phyloP scores from a whole-genome alignment of 2,329 filamentous ascomycete species.

The Neopestalotiopsis rosae region DNA sequence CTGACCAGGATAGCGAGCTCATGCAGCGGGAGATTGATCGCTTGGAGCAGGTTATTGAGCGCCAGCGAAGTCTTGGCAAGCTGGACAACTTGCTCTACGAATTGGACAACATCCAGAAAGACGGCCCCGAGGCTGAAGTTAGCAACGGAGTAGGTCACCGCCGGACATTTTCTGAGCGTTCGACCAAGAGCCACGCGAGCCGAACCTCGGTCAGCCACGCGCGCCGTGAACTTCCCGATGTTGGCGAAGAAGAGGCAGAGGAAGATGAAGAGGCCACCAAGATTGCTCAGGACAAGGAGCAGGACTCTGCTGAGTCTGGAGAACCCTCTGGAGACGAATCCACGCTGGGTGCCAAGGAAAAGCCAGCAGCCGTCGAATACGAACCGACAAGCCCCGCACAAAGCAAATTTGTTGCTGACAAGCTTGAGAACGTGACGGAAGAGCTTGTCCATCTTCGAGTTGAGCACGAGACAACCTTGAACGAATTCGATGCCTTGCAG shows the following conservation, averaged over 20 bases:
- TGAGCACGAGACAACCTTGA: slow-evolving; percentile 84
- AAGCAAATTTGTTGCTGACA: slow-evolving; percentile 85
- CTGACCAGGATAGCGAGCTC: slow-evolving; percentile 92
- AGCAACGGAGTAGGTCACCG: slow-evolving; percentile 49
- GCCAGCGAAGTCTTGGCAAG: slow-evolving; percentile 92
- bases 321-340: slow-evolving; percentile 17
- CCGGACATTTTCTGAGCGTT: slow-evolving; percentile 55
- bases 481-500: slow-evolving; percentile 81
- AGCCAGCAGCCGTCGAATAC: slow-evolving; percentile 39
- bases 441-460: slow-evolving; percentile 90
- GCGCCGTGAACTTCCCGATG: slow-evolving; percentile 61
- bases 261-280: slow-evolving; percentile 35
- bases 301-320: slow-evolving; percentile 1
- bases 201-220: slow-evolving; percentile 50
- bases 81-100: slow-evolving; percentile 92
- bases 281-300: slow-evolving; percentile 18
- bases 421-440: slow-evolving; percentile 88
- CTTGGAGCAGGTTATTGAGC: slow-evolving; percentile 92
- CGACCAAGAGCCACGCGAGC: slow-evolving; percentile 59
- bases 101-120: slow-evolving; percentile 77
- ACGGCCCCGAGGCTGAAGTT: slow-evolving; percentile 46
- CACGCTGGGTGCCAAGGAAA: slow-evolving; percentile 16
- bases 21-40: slow-evolving; percentile 97
- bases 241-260: slow-evolving; percentile 47
- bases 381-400: slow-evolving; percentile 75